Base-by-base conservation (phyloP, 768 basidiomycete genomes). In the Chlorophyllum brunneum region DNA sequence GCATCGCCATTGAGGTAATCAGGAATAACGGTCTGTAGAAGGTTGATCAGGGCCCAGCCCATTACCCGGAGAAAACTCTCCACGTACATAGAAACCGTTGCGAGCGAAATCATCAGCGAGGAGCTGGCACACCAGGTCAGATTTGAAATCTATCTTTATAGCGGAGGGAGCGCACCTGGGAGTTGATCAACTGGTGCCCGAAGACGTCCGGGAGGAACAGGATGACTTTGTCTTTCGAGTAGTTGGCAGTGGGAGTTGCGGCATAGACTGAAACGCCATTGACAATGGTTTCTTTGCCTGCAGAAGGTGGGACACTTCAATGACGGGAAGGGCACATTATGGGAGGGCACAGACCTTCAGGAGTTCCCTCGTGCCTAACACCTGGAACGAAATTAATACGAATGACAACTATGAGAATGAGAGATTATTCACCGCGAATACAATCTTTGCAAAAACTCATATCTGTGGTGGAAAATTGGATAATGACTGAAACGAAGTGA, bases 141-240 rank as follows among this genome's bases (percentile, higher is more conserved):
- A 7, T n/a, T 16, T 10, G 9, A 18, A n/a, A 10, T 16, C 18
- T 11, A 9, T 6, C 20, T 9, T 31, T n/a, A 38, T 22, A 24
- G 31, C 27, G 20, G 29, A 26, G 10, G 16, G 48, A 27, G 44
- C 16, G 13, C 30, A 60, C 80, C 63, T 70, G 61, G 33, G 63
- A 45, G 57, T 85, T 83, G 61, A 63, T 38, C 8, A 82, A 64
- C 16, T 75, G 66, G 22, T 74, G 60, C 5, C 82, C 83, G 53
- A 79, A 81, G 42, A 74, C 66, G 56, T 82, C 84, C 3, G 78
- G 50, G 20, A 85, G 61, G 68, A 70, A 79, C 22, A 85, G 71
- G 44, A 85, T 48, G 23, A 73, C 79, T 62, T 82, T 84, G 57
- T 77, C 71, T 64, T 80, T 77, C 48, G 75, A 64, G 54, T 79